Evolutionary conservation across 108 stramenopile species (phyloP).

Genomic region (Skeletonema potamos): DNA sequence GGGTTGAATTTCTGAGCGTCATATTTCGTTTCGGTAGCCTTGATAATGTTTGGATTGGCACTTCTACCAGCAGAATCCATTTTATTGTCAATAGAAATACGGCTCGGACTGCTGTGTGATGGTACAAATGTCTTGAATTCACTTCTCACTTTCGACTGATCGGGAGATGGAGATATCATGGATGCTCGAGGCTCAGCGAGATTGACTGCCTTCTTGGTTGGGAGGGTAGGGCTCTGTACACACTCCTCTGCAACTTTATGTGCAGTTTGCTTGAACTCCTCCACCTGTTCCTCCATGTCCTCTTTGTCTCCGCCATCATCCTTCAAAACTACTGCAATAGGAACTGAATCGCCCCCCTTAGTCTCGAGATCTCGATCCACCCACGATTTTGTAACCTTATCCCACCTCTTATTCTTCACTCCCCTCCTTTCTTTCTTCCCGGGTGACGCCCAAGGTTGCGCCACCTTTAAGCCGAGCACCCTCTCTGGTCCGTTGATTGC

Average conservation of each 20-base stretch:
- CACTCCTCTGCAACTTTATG: neutral
- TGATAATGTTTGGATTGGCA: neutral
- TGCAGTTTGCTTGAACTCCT: neutral
- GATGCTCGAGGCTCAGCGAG: neutral
- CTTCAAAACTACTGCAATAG: neutral
- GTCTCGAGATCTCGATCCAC: conserved; percentile 2
- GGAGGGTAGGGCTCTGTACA: neutral
- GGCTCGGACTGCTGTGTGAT: too few relatives aligned
- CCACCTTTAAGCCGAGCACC: neutral
- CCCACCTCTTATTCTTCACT: conserved; percentile 8
- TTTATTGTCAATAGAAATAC: neutral
- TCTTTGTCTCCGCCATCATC: neutral
- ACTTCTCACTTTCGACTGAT: neutral
- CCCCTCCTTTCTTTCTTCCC: neutral
- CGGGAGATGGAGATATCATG: neutral
- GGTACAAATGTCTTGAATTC: too few relatives aligned
- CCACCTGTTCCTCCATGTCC: neutral
- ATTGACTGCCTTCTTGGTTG: neutral
- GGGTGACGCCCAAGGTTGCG: neutral
- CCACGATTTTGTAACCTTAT: conserved; percentile 3
- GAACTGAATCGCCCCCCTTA: neutral
- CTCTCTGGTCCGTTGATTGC: neutral
- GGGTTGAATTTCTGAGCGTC: neutral
- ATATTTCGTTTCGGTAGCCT: neutral
- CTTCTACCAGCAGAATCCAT: too few relatives aligned